These are phyloP conservation scores for Chamaecrista fasciculata DNA, from an alignment of 306 rosid genomes.

Conservation along the genomic window DNA sequence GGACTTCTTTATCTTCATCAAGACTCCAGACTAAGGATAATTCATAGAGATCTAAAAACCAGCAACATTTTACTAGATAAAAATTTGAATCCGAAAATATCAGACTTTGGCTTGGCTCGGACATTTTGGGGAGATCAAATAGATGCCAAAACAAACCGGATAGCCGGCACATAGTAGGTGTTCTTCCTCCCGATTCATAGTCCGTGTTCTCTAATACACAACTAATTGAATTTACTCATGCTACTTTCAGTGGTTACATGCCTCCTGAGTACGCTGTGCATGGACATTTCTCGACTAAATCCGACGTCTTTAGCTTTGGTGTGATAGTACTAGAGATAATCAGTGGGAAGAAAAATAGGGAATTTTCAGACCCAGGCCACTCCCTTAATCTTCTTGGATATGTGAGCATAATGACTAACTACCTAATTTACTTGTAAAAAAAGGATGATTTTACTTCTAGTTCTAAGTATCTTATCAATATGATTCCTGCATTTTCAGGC, in stretches of 20 bases:
- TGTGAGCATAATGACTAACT: conserved; percentile 9
- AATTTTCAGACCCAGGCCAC: conserved; percentile 10
- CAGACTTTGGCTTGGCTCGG: conserved; percentile 27
- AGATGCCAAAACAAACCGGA: conserved; percentile 18
- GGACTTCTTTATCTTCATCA: conserved; percentile 36
- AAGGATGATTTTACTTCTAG: not conserved
- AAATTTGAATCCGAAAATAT: conserved; percentile 30
- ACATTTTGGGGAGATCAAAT: conserved; percentile 26
- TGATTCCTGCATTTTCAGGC: conserved; percentile 11
- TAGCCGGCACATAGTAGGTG: conserved; percentile 35
- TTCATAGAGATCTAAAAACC: conserved; percentile 28
- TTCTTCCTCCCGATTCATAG: not conserved
- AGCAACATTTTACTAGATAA: conserved; percentile 27
- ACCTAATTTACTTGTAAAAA: not conserved
- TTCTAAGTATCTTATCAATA: no score
- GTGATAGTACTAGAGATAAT: conserved; percentile 33
- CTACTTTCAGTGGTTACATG: conserved; percentile 34
- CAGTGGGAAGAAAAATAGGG: conserved; percentile 25
- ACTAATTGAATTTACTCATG: not conserved
- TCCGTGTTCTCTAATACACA: not conserved
- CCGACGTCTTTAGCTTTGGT: conserved; percentile 34
- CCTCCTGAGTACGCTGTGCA: conserved; percentile 34
- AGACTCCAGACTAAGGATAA: conserved; percentile 33
- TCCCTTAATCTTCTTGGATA: conserved; percentile 29
- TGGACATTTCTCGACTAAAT: conserved; percentile 28